Percentiles rank a stretch among this genome's conserved stretches.
Conservation (phyloP, 2,329 filamentous ascomycete genomes). For the Fusarium austroafricanum region DNA sequence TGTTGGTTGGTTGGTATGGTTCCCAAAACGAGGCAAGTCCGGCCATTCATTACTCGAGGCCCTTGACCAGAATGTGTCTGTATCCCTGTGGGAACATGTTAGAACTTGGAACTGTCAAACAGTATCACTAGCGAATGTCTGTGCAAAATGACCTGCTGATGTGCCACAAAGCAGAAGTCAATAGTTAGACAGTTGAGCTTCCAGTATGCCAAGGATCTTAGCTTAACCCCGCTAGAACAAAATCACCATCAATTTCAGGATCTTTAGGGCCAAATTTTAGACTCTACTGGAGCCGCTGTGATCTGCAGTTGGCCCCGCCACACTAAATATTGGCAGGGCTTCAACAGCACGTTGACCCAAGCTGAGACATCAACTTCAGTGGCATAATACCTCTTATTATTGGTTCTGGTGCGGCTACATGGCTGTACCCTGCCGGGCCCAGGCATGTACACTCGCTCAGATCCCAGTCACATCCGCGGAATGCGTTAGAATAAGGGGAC, state of each 20-base stretch:
- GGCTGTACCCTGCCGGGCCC: background rate
- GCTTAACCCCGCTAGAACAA: background rate
- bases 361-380: background rate
- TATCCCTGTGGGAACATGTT: background rate
- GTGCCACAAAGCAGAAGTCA: background rate
- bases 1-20: background rate
- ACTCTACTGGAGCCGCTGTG: constrained; percentile 7
- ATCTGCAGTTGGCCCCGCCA: constrained; percentile 4
- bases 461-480: background rate
- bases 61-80: background rate
- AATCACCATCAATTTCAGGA: background rate
- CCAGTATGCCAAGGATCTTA: background rate
- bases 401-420: background rate
- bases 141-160: background rate
- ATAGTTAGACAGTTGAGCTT: background rate
- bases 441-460: background rate
- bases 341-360: background rate
- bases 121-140: background rate
- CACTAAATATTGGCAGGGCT: background rate
- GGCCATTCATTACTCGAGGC: background rate
- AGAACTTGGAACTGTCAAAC: background rate
- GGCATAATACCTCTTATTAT: background rate
- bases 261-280: background rate
- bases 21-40: background rate
- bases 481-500: background rate